These are phyloP conservation scores for Chrysosphaeria jannelii DNA, from an alignment of 2,329 filamentous ascomycete species.

Conservation along the genomic window DNA sequence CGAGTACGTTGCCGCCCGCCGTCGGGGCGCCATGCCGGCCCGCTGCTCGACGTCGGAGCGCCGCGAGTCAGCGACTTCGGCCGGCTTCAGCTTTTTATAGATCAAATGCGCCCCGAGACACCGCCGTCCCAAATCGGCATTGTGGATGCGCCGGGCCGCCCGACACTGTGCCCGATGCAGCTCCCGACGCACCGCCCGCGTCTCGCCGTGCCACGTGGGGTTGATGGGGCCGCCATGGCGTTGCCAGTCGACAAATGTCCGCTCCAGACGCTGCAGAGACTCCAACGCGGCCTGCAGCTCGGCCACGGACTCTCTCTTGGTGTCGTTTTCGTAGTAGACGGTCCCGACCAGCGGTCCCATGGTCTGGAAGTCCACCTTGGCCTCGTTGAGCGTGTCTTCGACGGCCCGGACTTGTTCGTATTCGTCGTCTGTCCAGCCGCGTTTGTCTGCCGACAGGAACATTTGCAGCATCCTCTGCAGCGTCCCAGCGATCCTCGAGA, in stretches of 20 bases:
- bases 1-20: constrained; percentile 1
- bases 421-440: constrained; percentile 26
- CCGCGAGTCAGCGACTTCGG: constrained; percentile 13
- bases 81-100: no score
- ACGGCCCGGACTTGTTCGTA: constrained; percentile 25
- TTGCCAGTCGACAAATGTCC: constrained; percentile 22
- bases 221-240: constrained; percentile 23
- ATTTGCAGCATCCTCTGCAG: constrained; percentile 21
- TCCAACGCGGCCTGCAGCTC: constrained; percentile 17
- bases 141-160: constrained; percentile 23
- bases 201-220: constrained; percentile 23
- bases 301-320: constrained; percentile 19
- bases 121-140: constrained; percentile 15
- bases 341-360: constrained; percentile 22
- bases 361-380: constrained; percentile 28
- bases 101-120: constrained; percentile 27
- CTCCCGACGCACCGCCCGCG: constrained; percentile 15
- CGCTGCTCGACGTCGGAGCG: constrained; percentile 4
- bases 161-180: constrained; percentile 27
- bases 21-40: not conserved
- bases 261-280: constrained; percentile 16
- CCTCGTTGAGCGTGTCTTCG: constrained; percentile 24
- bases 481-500: constrained; percentile 24
- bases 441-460: constrained; percentile 24
- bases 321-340: constrained; percentile 25